Evolutionary conservation across 163 green algal species (phyloP), one percentile per base, ranked within the genome.

Genomic region (Coccomyxa subellipsoidea): DNA sequence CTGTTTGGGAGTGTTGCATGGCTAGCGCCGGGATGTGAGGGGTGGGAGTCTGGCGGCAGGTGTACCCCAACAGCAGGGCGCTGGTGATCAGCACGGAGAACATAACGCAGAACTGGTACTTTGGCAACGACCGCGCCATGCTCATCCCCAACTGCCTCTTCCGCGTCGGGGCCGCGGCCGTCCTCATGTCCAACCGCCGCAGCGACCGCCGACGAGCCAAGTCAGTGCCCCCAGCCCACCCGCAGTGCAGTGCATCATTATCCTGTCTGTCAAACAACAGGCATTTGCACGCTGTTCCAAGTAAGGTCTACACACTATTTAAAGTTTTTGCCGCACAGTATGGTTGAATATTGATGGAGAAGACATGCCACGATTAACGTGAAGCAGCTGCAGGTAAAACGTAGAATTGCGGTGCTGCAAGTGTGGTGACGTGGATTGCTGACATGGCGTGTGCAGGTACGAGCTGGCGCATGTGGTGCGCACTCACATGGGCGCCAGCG

Each of bases 61-160:
- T 97, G 71, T 92, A 95, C 88, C 90, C 92, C 15, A 87, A 90
- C 77, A 88, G 87, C 18, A 93, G 92, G 54, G 94, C 92, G 1
- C 84, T 99, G 39, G 94, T 99, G 2, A 88, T 99, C 5, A 93
- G 81, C 75, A 99, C 95, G 0, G 96, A 99, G 90, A 99, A 99
- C 91, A 97, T 99, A 78, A 99, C 96, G 7, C 93, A 96, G 85
- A 96, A 96, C 83, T 95, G 91, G 86, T 95, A 95, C 84, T 90
- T 88, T 59, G 94, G 94, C 78, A 96, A 95, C 54, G 80, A 89
- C 34, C 78, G 85, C 29, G 85, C 83, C 38, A 91, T 92, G 87
- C 81, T 90, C 54, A 90, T 91, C 77, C 84, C 87, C 54, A 92
- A 92, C 84, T 88, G 83, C 54, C 86, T 92, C 38, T 92, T 91